phyloP scores from a whole-genome alignment of 257 asterid genomes.

The Hygrophila difformis region DNA sequence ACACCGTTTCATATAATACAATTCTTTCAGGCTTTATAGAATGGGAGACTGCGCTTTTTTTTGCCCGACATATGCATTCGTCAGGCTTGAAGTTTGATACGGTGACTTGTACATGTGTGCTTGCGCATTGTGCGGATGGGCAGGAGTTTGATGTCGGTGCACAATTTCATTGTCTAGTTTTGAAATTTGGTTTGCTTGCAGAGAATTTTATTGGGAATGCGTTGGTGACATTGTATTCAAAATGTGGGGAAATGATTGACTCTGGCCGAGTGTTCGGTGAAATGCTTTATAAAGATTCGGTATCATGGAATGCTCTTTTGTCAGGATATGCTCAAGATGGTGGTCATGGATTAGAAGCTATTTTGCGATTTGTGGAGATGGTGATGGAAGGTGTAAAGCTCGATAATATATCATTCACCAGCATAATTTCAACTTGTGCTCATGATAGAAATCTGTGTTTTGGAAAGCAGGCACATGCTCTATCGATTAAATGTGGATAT shows the following conservation, averaged over 20 bases:
- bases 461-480: conserved; percentile 62
- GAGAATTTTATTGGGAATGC: conserved; percentile 73
- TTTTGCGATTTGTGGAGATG: conserved; percentile 47
- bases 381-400: conserved; percentile 35
- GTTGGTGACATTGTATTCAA: conserved; percentile 64
- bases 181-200: conserved; percentile 41
- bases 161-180: conserved; percentile 49
- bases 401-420: conserved; percentile 72
- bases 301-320: conserved; percentile 87
- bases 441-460: conserved; percentile 54
- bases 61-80: conserved; percentile 50
- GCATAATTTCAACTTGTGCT: conserved; percentile 76
- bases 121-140: conserved; percentile 54
- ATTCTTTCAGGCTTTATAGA: conserved; percentile 63
- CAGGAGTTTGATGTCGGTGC: conserved; percentile 48
- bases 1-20: conserved; percentile 73
- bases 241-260: conserved; percentile 44
- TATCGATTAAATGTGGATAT: conserved; percentile 50
- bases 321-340: conserved; percentile 87
- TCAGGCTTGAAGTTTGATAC: conserved; percentile 55
- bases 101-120: conserved; percentile 51
- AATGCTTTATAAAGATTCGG: conserved; percentile 57
- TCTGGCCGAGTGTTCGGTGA: conserved; percentile 51
- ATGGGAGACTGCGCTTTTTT: conserved; percentile 43
- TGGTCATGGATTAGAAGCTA: conserved; percentile 41